phyloP scores from a whole-genome alignment of 805 yeast genomes.

The Debaryomyces tyrocola region DNA sequence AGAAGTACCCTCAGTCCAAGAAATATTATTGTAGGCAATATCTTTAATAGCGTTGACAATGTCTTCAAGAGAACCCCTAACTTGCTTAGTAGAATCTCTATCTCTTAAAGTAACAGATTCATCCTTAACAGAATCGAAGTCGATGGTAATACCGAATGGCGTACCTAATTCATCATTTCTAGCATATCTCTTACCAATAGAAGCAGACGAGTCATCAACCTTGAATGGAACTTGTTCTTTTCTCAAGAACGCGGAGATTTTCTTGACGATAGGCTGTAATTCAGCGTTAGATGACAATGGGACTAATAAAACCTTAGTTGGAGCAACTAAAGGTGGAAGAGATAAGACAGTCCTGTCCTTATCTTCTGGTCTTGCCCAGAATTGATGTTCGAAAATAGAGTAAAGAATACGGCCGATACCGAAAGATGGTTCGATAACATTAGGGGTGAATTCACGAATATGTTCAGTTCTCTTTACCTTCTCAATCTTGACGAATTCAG shows the following conservation, averaged over 20 bases:
- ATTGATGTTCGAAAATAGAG: conserved; percentile 88
- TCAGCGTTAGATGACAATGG: conserved; percentile 87
- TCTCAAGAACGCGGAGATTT: conserved; percentile 71
- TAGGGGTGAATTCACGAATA: conserved; percentile 92
- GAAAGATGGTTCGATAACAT: conserved; percentile 97
- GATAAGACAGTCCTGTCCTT: conserved; percentile 85
- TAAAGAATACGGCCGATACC: conserved; percentile 98
- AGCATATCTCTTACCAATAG: conserved; percentile 97
- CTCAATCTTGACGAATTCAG: conserved; percentile 69
- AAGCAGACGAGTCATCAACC: conserved; percentile 95
- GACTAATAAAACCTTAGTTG: conserved; percentile 93
- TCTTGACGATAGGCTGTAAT: conserved; percentile 70
- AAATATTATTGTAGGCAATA: conserved; percentile 68
- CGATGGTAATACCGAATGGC: conserved; percentile 97
- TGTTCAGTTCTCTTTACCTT: conserved; percentile 82
- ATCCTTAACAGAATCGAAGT: conserved; percentile 88
- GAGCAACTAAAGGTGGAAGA: conserved; percentile 94
- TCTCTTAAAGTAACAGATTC: conserved; percentile 92
- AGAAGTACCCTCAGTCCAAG: conserved; percentile 88
- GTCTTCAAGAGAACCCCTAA: conserved; percentile 82
- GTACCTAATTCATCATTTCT: conserved; percentile 99
- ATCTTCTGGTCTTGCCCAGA: conserved; percentile 91
- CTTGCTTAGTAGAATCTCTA: conserved; percentile 95
- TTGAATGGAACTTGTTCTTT: conserved; percentile 86
- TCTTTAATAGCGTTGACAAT: conserved; percentile 69